Conservation (phyloP, 225 moss, liverwort and hornwort genomes). For the Sphagnum contortum region DNA sequence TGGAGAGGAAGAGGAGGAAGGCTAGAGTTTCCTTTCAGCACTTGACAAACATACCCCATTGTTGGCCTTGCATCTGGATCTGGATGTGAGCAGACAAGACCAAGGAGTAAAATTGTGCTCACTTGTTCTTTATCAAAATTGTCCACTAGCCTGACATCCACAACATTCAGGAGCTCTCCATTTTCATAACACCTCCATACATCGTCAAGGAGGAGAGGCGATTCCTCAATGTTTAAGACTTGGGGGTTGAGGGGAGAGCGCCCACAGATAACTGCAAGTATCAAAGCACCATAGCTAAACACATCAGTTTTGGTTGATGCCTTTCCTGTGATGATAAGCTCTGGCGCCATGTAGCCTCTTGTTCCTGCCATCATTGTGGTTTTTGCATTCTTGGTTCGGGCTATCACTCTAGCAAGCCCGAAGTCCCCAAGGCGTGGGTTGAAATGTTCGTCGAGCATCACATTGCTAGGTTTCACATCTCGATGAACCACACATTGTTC, state of each 20-base stretch:
- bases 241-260: slow-evolving; percentile 42
- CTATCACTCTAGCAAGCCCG: slow-evolving; percentile 41
- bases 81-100: slow-evolving; percentile 51
- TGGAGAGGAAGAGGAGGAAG: slow-evolving; percentile 29
- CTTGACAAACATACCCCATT: slow-evolving; percentile 49
- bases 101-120: slow-evolving; percentile 35
- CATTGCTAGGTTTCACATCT: slow-evolving; percentile 66
- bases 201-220: slow-evolving; percentile 33
- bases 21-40: slow-evolving; percentile 28
- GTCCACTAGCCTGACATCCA: slow-evolving; percentile 27
- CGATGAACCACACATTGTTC: slow-evolving; percentile 66
- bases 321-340: slow-evolving; percentile 46
- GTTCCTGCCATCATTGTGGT: slow-evolving; percentile 68
- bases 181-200: slow-evolving; percentile 49
- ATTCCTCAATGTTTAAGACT: slow-evolving; percentile 12
- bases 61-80: slow-evolving; percentile 39
- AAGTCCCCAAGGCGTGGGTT: slow-evolving; percentile 62
- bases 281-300: slow-evolving; percentile 53
- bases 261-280: slow-evolving; percentile 39
- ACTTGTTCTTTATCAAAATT: slow-evolving; percentile 24
- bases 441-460: slow-evolving; percentile 42
- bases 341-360: slow-evolving; percentile 66
- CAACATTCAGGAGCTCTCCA: slow-evolving; percentile 20
- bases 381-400: slow-evolving; percentile 41
- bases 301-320: slow-evolving; percentile 61